These are phyloP conservation scores for Hyphopichia buzzinii DNA, from an alignment of 1,139 yeast genomes.

Conservation along the genomic window DNA sequence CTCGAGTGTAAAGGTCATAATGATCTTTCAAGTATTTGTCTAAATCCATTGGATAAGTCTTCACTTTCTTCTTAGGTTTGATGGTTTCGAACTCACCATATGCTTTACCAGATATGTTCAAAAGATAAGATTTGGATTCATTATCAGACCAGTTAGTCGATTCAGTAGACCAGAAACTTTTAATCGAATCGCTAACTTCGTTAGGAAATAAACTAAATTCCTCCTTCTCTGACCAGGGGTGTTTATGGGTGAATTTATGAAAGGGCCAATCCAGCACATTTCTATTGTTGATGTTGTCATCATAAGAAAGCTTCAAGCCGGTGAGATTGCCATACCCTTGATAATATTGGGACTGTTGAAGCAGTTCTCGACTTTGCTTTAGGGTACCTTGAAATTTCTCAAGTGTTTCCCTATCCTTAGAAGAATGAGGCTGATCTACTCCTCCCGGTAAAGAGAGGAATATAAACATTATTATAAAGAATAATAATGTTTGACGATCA, in stretches of 20 bases:
- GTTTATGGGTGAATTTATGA: slow-evolving; percentile 34
- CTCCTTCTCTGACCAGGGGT: slow-evolving; percentile 56
- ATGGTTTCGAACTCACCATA: slow-evolving; percentile 42
- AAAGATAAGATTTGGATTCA: slow-evolving; percentile 34
- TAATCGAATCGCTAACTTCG: slow-evolving; percentile 45
- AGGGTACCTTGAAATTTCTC: slow-evolving; percentile 30
- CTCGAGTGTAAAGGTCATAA: slow-evolving; percentile 26
- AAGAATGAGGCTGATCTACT: slow-evolving; percentile 30
- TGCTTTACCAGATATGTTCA: slow-evolving; percentile 50
- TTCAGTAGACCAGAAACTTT: slow-evolving; percentile 46
- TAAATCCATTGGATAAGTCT: slow-evolving; percentile 21
- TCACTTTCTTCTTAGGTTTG: slow-evolving; percentile 13
- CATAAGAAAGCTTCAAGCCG: slow-evolving; percentile 64
- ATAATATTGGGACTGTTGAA: slow-evolving; percentile 42
- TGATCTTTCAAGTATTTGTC: slow-evolving; percentile 46
- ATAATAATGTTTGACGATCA: slow-evolving; percentile 39
- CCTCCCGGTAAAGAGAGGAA: slow-evolving; percentile 32
- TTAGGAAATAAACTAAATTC: slow-evolving; percentile 61
- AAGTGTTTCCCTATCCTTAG: slow-evolving; percentile 27
- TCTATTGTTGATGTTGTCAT: slow-evolving; percentile 47
- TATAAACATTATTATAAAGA: slow-evolving; percentile 37
- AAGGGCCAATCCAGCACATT: slow-evolving; percentile 58
- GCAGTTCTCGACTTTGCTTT: slow-evolving; percentile 24
- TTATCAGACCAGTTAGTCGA: slow-evolving; percentile 11
- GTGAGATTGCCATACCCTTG: slow-evolving; percentile 71